Base-by-base conservation (phyloP, 2,329 filamentous ascomycete species). In the Neoascochyta sp. region DNA sequence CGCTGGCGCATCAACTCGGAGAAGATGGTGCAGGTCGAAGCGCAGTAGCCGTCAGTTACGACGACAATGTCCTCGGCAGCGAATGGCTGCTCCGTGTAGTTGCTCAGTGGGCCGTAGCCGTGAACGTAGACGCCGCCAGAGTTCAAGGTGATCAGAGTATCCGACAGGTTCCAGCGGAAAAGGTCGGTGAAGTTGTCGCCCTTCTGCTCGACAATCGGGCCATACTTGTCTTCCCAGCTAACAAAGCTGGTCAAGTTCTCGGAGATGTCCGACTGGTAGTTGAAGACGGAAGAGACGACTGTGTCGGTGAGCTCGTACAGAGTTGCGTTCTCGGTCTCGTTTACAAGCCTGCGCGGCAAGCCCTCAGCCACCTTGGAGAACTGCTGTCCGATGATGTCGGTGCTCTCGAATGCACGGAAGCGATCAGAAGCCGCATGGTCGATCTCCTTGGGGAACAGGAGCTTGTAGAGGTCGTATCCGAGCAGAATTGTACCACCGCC, bases 391-490 rank as follows among this genome's bases (percentile, higher is more conserved):
- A 76, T 55, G 10, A 69, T 44, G 23, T 68, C 54, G 16, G 73
- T 63, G 12, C 62, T 60, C 32, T 75, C 69, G 20, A 69, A 62
- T 3, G 73, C 67, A 9, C 74, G 66, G 52, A 75, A 65, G 14
- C 75, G 71, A 37, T 67, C 67, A 4, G 65, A 69, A 4, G 70
- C 70, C 34, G 72, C 75, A 3, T 68, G 66, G 3, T 66, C 57
- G 7, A 69, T 60, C 9, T 65, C 57, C 4, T 46, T 40, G 0
- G 75, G 75, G 61, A 75, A 74, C 0, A 79, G 63, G 52, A 70
- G 58, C 30, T 74, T 73, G 62, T 81, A 80, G 15, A 82, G 65
- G 47, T 80, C 77, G 42, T 77, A 78, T 10, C 74, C 78, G n/a
- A 74, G 68, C 6, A 78, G 52, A 24, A 81, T 73, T 9, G 67